phyloP scores from a whole-genome alignment of 2,329 filamentous ascomycete species.

The Penicillium sp. region DNA sequence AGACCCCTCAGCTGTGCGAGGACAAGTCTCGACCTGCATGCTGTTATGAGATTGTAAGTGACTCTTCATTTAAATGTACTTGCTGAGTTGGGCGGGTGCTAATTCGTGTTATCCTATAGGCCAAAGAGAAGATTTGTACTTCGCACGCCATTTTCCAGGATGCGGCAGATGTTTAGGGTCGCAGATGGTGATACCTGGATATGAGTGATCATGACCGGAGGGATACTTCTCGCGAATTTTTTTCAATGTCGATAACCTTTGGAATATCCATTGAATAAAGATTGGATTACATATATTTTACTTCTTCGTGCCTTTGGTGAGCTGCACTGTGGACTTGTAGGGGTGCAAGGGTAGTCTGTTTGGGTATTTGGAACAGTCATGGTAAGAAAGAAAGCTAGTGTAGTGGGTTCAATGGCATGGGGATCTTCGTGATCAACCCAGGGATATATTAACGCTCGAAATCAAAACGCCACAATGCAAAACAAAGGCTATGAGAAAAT shows the following conservation, averaged over 20 bases:
- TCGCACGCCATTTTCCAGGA: constrained; percentile 25
- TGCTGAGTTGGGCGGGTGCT: background rate
- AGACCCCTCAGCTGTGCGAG: constrained; percentile 24
- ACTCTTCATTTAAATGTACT: background rate
- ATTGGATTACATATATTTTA: constrained; percentile 2
- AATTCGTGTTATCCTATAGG: constrained; percentile 12
- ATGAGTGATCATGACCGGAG: background rate
- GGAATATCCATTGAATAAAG: constrained; percentile 7
- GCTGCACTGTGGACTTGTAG: background rate
- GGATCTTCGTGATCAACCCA: background rate
- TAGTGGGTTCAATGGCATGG: background rate
- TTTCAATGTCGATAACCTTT: constrained; percentile 14
- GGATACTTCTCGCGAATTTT: background rate
- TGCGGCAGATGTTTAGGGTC: constrained; percentile 15
- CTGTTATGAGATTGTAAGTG: constrained; percentile 33
- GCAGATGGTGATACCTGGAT: background rate
- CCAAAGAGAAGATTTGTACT: constrained; percentile 29
- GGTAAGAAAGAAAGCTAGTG: background rate
- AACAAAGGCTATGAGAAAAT: constrained; percentile 10
- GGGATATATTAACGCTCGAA: background rate
- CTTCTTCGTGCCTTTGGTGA: background rate
- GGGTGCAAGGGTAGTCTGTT: background rate
- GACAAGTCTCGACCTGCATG: constrained; percentile 29
- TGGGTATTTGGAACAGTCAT: background rate
- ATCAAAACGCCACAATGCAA: constrained; percentile 8